Evolutionary conservation across 148 eudicot genomes (phyloP).

Genomic region (Rhododendron ferrugineum): DNA sequence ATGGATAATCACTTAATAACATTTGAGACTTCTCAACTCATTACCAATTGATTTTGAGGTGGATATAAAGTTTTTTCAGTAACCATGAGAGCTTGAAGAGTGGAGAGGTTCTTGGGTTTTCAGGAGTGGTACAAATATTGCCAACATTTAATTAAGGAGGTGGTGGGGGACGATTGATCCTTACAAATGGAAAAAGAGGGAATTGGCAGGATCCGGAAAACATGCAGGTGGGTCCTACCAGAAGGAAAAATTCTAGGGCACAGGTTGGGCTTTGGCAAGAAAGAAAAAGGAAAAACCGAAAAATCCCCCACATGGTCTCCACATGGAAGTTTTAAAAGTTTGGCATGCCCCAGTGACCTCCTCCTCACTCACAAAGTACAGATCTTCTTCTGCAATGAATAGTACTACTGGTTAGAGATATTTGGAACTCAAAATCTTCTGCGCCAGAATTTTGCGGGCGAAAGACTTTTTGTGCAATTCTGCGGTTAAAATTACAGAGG

Average conservation of each 20-base stretch:
- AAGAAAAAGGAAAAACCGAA: background rate
- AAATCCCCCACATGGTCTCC: conserved; percentile 19
- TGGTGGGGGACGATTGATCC: background rate
- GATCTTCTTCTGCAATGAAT: background rate
- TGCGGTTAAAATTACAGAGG: no score
- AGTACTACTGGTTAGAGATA: background rate
- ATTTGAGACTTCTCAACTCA: no score
- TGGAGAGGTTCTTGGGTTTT: no score
- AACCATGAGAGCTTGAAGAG: no score
- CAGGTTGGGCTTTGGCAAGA: background rate
- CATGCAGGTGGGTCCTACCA: conserved; percentile 22
- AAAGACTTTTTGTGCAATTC: no score
- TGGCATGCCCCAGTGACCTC: conserved; percentile 5
- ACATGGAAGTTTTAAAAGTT: conserved; percentile 22
- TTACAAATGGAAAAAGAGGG: background rate
- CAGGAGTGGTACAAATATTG: no score
- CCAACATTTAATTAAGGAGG: background rate
- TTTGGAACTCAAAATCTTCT: no score
- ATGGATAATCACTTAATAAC: no score
- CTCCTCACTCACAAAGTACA: conserved; percentile 7
- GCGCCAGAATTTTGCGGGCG: no score
- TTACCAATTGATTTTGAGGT: no score
- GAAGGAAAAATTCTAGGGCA: conserved; percentile 10
- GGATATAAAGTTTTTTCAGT: no score
- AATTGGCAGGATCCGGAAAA: conserved; percentile 42